These are phyloP conservation scores for Colletotrichum kahawae DNA, from an alignment of 2,329 filamentous ascomycete genomes.

Conservation along the genomic window DNA sequence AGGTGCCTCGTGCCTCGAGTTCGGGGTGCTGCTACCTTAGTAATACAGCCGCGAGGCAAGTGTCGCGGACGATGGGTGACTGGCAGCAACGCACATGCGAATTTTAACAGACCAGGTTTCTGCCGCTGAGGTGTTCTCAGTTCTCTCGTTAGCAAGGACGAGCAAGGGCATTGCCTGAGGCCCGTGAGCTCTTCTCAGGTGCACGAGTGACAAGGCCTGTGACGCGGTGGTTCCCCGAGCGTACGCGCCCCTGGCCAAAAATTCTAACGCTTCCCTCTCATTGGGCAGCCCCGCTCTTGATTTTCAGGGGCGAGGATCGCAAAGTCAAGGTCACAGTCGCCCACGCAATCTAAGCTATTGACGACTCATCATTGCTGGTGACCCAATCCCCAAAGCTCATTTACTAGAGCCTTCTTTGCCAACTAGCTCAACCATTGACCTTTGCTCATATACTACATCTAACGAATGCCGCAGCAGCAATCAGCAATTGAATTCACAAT, in stretches of 20 bases:
- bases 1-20: background rate
- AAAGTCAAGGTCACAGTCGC: background rate
- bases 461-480: background rate
- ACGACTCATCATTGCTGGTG: background rate
- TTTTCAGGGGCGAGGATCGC: background rate
- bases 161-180: background rate
- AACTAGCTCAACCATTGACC: background rate
- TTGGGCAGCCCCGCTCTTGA: background rate
- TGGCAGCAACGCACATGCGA: background rate
- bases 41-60: background rate
- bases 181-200: background rate
- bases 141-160: background rate
- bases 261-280: background rate
- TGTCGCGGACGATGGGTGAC: background rate
- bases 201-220: background rate
- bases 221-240: slow-evolving; percentile 8
- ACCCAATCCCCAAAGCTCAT: background rate
- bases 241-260: background rate
- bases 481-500: background rate
- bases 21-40: background rate
- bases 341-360: background rate
- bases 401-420: background rate
- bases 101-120: background rate
- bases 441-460: background rate
- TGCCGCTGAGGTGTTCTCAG: background rate